phyloP scores from a whole-genome alignment of 768 basidiomycete species.

The Hygrophoropsis aurantiaca region DNA sequence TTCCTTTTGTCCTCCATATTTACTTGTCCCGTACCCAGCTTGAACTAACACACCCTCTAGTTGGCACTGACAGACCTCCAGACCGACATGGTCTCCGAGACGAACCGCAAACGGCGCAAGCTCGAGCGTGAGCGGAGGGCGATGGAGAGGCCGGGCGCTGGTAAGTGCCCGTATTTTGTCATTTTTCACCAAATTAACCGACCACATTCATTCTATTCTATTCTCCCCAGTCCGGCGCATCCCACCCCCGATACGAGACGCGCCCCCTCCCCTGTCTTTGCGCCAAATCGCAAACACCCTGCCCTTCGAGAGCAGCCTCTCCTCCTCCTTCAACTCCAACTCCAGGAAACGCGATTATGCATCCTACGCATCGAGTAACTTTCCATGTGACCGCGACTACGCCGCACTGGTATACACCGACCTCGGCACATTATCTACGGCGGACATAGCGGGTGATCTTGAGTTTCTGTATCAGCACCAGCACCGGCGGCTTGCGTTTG shows the following conservation, averaged over 20 bases:
- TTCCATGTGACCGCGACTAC: constrained; percentile 46
- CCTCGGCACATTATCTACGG: constrained; percentile 39
- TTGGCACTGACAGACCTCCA: constrained; percentile 76
- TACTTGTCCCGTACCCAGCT: no score
- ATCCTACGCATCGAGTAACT: constrained; percentile 15
- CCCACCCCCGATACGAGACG: constrained; percentile 51
- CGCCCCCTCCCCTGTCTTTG: constrained; percentile 58
- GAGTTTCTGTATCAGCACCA: constrained; percentile 51
- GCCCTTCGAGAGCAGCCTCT: constrained; percentile 36
- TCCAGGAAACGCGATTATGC: constrained; percentile 28
- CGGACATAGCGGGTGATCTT: constrained; percentile 52
- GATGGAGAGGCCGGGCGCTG: constrained; percentile 70
- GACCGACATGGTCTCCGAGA: constrained; percentile 85
- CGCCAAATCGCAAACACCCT: constrained; percentile 65
- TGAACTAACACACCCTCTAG: no score
- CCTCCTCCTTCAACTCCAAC: constrained; percentile 21
- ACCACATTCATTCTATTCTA: no score
- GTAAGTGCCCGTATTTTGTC: constrained; percentile 41
- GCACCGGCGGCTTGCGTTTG: constrained; percentile 18
- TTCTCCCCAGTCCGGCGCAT: constrained; percentile 60
- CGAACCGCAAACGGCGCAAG: constrained; percentile 80
- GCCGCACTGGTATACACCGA: constrained; percentile 31
- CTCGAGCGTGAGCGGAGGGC: constrained; percentile 84
- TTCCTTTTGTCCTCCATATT: constrained; percentile 1
- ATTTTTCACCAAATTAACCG: not conserved